Evolutionary conservation across 139 green algal species (phyloP).

Genomic region (Coelastrella sp.): DNA sequence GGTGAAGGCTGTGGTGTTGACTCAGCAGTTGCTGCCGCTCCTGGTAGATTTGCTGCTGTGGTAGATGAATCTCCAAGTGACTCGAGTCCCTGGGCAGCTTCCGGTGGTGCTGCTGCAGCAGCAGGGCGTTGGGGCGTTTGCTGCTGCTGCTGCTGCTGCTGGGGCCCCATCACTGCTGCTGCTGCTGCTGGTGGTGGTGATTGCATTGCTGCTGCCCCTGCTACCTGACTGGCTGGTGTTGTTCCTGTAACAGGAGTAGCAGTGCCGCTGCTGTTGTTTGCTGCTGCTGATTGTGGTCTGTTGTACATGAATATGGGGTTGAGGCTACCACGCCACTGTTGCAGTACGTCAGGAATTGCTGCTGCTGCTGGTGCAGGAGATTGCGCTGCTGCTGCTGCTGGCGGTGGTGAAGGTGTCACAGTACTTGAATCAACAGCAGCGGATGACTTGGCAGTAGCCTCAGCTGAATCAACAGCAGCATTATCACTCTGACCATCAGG

Average conservation of each 20-base stretch:
- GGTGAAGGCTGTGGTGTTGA: not conserved
- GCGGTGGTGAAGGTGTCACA: not conserved
- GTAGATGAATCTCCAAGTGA: not conserved
- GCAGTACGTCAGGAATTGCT: not conserved
- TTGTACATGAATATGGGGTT: conserved; percentile 10
- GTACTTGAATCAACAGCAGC: no score
- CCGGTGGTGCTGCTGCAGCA: not conserved
- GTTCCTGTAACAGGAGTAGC: not conserved
- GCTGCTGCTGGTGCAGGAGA: not conserved
- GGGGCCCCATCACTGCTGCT: not conserved
- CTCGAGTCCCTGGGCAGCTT: not conserved
- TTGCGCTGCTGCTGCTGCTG: not conserved
- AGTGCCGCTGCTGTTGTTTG: not conserved
- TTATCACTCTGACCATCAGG: no score
- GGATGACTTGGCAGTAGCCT: no score
- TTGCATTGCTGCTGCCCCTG: not conserved
- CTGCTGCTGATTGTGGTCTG: not conserved
- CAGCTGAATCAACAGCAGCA: no score
- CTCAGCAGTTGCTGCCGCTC: not conserved
- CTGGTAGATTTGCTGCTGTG: not conserved
- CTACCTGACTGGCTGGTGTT: not conserved
- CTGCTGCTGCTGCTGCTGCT: not conserved
- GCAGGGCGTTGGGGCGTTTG: not conserved
- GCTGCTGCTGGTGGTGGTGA: not conserved
- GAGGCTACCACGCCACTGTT: not conserved